These are phyloP conservation scores for Geosiphon pyriformis DNA, from an alignment of 192 early-diverging fungal genomes.

Conservation along the genomic window DNA sequence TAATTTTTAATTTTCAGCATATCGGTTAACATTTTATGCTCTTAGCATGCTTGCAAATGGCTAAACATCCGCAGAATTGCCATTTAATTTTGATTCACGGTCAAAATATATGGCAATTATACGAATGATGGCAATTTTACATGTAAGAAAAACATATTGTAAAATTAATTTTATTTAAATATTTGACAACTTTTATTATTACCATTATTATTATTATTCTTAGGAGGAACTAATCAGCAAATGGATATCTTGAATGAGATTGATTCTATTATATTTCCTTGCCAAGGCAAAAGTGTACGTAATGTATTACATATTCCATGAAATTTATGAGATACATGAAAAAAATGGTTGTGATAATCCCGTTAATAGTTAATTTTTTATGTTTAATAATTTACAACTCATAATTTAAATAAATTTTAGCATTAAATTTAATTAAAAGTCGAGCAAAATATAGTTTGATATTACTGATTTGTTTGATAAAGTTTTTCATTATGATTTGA, in stretches of 20 bases:
- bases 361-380: too few species aligned
- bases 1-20: slow-evolving; percentile 14
- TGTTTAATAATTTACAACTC: too few species aligned
- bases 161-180: slow-evolving; percentile 10
- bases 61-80: slow-evolving; percentile 13
- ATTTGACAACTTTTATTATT: neutral
- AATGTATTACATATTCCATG: slow-evolving; percentile 6
- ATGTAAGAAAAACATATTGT: slow-evolving; percentile 21
- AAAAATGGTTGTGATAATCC: too few species aligned
- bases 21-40: slow-evolving; percentile 22
- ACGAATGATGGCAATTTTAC: slow-evolving; percentile 21
- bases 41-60: slow-evolving; percentile 24
- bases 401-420: too few species aligned
- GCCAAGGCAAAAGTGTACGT: slow-evolving; percentile 9
- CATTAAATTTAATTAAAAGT: too few species aligned
- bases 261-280: slow-evolving; percentile 7
- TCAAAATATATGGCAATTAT: slow-evolving; percentile 14
- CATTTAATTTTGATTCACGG: slow-evolving; percentile 20
- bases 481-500: too few species aligned
- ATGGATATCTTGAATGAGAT: slow-evolving; percentile 13
- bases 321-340: slow-evolving; percentile 12
- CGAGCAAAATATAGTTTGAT: too few species aligned
- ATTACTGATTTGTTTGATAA: too few species aligned
- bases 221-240: slow-evolving; percentile 13
- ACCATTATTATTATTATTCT: too few species aligned